Base-by-base conservation (phyloP, 345 rosid species). In the Hibiscus mutabilis region DNA sequence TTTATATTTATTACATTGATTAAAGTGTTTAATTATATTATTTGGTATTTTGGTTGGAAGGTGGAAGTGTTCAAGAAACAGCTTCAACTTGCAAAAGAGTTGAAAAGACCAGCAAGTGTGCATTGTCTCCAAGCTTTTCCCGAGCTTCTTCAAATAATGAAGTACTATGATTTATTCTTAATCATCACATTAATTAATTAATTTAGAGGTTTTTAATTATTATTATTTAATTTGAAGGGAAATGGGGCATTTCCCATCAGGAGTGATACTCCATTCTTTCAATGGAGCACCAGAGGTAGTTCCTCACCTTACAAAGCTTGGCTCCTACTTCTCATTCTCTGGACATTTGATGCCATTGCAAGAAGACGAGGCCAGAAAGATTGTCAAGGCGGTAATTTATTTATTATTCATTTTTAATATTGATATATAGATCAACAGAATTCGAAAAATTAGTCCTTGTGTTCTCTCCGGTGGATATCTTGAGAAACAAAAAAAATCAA, bases 61-160 rank as follows among this genome's bases (percentile, higher is more conserved):
- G 86, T 89, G 57, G 81, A 84, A 44, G 99, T 90, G 66, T 92
- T 92, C 77, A 79, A 37, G 67, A 87, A 84, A 78, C 99, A 95
- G 81, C 93, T 95, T 40, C 74, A 89, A 81, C 94, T 95, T 73
- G 97, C 98, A 12, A 95, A 88, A 82, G 85, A 84, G 66, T 73
- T 92, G 83, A 86, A 89, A 52, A 85, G 81, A 65, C 42, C 42
- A 37, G 42, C 42, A 7, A 37, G 42, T 7, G 42, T 37, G 42
- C 97, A 89, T 59, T 95, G 96, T 82, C 92, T 95, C 27, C 94
- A 91, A 65, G 98, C 98, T 19, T 92, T 81, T 37, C 96, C 96
- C 4, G 94, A 90, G 80, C 83, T 92, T 70, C 97, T 92, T 22
- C 86, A 73, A 76, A 86, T 84, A 81, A 57, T 92, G 84, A 89